Conservation (phyloP, 306 rosid genomes). For the Vicia sativa region DNA sequence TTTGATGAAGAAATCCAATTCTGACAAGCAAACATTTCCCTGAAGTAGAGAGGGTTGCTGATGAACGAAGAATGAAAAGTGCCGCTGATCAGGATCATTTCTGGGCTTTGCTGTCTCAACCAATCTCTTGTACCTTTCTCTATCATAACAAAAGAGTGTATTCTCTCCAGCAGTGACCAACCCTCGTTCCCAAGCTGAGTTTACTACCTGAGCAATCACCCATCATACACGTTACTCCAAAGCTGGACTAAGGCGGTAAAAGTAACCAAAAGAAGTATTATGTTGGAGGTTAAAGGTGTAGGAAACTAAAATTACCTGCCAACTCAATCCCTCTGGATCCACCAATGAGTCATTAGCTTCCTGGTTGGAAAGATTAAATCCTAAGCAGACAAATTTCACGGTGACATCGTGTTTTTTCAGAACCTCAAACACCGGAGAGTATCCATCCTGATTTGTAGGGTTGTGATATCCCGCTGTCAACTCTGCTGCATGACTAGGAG, state of each 20-base stretch:
- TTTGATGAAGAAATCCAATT: slow-evolving; percentile 82
- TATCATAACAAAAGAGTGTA: slow-evolving; percentile 69
- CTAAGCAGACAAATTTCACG: slow-evolving; percentile 79
- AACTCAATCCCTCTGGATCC: slow-evolving; percentile 88
- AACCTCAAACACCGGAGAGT: slow-evolving; percentile 82
- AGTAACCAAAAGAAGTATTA: slow-evolving; percentile 28
- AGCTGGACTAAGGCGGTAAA: slow-evolving; percentile 28
- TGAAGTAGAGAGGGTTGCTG: slow-evolving; percentile 76
- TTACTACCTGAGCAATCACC: slow-evolving; percentile 58
- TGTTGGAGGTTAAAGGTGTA: slow-evolving; percentile 19
- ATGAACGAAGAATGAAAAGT: slow-evolving; percentile 75
- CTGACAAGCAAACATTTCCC: slow-evolving; percentile 71
- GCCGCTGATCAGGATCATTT: slow-evolving; percentile 83
- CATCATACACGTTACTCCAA: slow-evolving; percentile 18
- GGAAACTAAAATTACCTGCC: slow-evolving; percentile 70
- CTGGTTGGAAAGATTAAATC: slow-evolving; percentile 64
- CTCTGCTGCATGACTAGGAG: slow-evolving; percentile 94
- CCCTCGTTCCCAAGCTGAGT: slow-evolving; percentile 87
- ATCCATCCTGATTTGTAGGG: slow-evolving; percentile 93
- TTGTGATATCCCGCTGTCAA: slow-evolving; percentile 94
- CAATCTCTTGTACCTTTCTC: slow-evolving; percentile 77
- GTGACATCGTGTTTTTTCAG: slow-evolving; percentile 72
- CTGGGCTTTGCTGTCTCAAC: slow-evolving; percentile 89
- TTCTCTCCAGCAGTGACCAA: slow-evolving; percentile 84
- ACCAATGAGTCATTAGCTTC: slow-evolving; percentile 72